Conservation (phyloP, 139 green algal species). For the Chlorella vulgaris region DNA sequence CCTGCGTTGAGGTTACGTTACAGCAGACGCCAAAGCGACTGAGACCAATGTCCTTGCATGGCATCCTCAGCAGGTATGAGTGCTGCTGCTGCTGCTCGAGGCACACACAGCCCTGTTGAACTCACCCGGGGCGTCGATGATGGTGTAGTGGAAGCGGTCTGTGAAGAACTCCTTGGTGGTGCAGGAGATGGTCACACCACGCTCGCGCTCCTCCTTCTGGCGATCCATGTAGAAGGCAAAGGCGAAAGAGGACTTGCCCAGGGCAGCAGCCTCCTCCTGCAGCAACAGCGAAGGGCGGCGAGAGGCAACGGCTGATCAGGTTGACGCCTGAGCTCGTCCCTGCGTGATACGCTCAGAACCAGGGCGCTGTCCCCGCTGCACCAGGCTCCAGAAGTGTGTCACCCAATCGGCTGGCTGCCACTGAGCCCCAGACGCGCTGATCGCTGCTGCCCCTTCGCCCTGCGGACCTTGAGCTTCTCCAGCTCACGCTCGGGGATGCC, state of each 20-base stretch:
- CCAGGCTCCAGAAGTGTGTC: too few species aligned
- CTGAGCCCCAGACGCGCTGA: neutral
- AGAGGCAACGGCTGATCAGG: too few species aligned
- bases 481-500: conserved; percentile 98
- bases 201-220: conserved; percentile 96
- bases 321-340: too few species aligned
- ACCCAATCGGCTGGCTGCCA: neutral
- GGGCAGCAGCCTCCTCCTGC: conserved; percentile 73
- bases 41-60: too few species aligned
- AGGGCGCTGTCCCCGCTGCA: too few species aligned
- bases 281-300: neutral
- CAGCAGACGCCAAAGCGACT: too few species aligned
- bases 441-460: neutral
- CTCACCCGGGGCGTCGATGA: conserved; percentile 90
- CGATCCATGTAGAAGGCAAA: conserved; percentile 92
- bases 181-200: conserved; percentile 96
- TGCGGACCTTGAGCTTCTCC: conserved; percentile 77
- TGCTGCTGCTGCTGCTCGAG: too few species aligned
- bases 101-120: too few species aligned
- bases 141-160: conserved; percentile 98
- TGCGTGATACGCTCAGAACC: too few species aligned
- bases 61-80: too few species aligned
- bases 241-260: conserved; percentile 76
- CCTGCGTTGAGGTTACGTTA: neutral
- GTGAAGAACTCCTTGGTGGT: conserved; percentile 99